Base-by-base conservation (phyloP, 1,284 basidiomycete genomes). In the Phellopilus nigrolimitatus region DNA sequence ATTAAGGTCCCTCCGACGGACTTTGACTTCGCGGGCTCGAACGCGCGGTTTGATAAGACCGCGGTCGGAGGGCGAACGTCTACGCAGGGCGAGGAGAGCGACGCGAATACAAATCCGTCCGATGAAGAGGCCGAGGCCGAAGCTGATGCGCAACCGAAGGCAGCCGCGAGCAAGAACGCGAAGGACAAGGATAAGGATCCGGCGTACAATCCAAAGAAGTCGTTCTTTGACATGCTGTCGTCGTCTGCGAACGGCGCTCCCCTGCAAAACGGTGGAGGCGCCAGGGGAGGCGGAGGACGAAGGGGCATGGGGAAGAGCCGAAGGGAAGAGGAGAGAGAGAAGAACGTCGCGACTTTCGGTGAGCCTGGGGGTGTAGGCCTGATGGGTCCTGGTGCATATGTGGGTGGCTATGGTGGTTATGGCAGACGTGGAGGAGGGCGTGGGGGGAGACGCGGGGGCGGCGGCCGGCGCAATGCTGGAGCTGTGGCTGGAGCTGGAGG, bases 301-400 rank as follows among this genome's bases (percentile, higher is more conserved):
- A 75, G 76, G 10, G 74, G 70, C 19, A 72, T 66, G 9, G 82
- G 80, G 1, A 70, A 80, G 48, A 86, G 80, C 59, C 75, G 86
- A 57, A 66, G 87, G 42, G 87, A 89, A 59, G 87, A 89, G 60
- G 87, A 89, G 62, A 68, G 86, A 53, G 84, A 87, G 65, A 77
- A 78, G 66, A 90, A 90, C 60, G 78, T 90, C 5, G 84, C 84
- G 28, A 90, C 87, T 10, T 90, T 90, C 71, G 87, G 87, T 3
- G 88, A 89, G 64, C 82, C 87, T 4, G 86, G 86, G 13, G 83
- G 82, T 52, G 76, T 84, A 22, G 84, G 85, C 8, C 63, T 87
- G 46, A 74, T 87, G 72, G 84, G 86, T 0, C 84, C 84, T 19
- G 74, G 74, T 46, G 75, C 72, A 17, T 78, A 79, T 57, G 74